Base-by-base conservation (phyloP, 78 protist species). In the Cavenderia fasciculata region DNA sequence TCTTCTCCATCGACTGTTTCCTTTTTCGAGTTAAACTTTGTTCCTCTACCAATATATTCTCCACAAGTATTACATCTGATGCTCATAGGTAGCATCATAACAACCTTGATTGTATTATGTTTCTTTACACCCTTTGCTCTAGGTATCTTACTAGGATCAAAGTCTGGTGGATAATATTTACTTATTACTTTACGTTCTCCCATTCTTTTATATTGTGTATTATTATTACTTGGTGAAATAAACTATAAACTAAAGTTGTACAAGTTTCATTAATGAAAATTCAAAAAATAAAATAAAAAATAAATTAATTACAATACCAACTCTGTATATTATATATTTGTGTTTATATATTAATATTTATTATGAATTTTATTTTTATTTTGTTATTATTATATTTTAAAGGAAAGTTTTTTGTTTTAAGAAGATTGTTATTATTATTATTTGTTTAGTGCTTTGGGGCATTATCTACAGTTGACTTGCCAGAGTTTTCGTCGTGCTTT, bases 161-260 rank as follows among this genome's bases (percentile, higher is more conserved):
- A 98, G 65, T 98, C 98, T 40, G 98, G 98, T 14, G 99, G 99
- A 65, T 85, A 96, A 70, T 98, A 98, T 95, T 98, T 98, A 87
- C 92, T 95, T 34, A 97, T 61, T 21, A 97, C 99, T 89, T 97
- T 97, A 51, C 99, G 95, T 74, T 98, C 99, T 63, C 95, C 96
- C 98, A 97, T 97, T 36, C 34, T 74, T 63, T 16, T 38, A n/a
- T 27, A 3, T 21, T 23, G n/a, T n/a, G n/a, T n/a, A n/a, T n/a
- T n/a, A n/a, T n/a, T n/a, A n/a, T n/a, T n/a, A n/a, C n/a, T n/a
- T n/a, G n/a, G n/a, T n/a, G n/a, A n/a, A n/a, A n/a, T n/a, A n/a
- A n/a, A n/a, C n/a, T n/a, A n/a, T n/a, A n/a, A n/a, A n/a, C n/a
- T n/a, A n/a, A n/a, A n/a, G n/a, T n/a, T n/a, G n/a, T n/a, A n/a